Percentiles rank a stretch among this genome's conserved stretches.
Conservation (phyloP, 352 stramenopile species). For the Phytopythium aichiense region DNA sequence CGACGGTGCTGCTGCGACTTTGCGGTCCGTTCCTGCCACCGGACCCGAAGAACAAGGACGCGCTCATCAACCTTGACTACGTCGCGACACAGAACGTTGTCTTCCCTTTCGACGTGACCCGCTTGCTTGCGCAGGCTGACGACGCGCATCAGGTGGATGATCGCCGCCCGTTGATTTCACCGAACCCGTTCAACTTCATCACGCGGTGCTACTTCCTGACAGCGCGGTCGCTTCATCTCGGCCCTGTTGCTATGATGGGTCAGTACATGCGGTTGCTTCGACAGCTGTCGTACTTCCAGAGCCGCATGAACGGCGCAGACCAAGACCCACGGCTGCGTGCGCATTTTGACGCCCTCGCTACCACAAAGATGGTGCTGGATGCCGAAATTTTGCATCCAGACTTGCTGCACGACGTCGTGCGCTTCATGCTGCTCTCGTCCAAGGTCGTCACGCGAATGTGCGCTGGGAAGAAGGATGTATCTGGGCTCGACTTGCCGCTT, state of each 20-base stretch:
- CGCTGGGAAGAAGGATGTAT: constrained; percentile 10
- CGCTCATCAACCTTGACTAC: constrained; percentile 66
- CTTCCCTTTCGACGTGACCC: constrained; percentile 66
- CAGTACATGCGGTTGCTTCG: constrained; percentile 87
- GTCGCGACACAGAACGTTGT: constrained; percentile 42
- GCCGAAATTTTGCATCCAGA: constrained; percentile 75
- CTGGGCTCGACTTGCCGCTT: constrained; percentile 31
- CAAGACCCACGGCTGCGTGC: constrained; percentile 64
- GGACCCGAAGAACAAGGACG: constrained; percentile 59
- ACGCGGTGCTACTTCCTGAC: constrained; percentile 96
- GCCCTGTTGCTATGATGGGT: constrained; percentile 80
- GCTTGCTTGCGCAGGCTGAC: constrained; percentile 24
- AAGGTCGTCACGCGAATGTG: constrained; percentile 60
- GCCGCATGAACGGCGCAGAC: constrained; percentile 60
- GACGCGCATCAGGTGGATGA: constrained; percentile 23
- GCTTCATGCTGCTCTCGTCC: constrained; percentile 66
- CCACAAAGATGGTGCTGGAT: constrained; percentile 78
- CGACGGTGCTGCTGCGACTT: constrained; percentile 68
- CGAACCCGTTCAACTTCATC: constrained; percentile 93
- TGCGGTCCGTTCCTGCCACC: constrained; percentile 81
- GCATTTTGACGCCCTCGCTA: constrained; percentile 69
- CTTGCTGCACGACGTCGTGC: constrained; percentile 71
- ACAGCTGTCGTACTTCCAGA: constrained; percentile 88
- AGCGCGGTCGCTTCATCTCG: constrained; percentile 90
- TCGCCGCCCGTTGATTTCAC: constrained; percentile 12